These are phyloP conservation scores for Myrica gale DNA, from an alignment of 306 rosid species.

Conservation along the genomic window DNA sequence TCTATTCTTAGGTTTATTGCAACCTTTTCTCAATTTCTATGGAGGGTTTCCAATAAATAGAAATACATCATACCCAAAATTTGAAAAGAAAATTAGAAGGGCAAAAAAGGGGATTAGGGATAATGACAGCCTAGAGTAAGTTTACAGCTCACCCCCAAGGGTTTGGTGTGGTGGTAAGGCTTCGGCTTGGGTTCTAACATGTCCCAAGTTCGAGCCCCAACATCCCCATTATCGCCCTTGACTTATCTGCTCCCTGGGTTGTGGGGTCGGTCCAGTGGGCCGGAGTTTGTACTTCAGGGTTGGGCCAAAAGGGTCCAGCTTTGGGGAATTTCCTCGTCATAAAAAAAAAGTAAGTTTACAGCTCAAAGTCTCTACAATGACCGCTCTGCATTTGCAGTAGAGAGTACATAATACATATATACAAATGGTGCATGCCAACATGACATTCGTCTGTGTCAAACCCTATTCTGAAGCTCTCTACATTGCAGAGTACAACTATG, in stretches of 20 bases:
- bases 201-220: no score
- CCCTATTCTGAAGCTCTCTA: slow-evolving; percentile 28
- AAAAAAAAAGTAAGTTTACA: slow-evolving; percentile 25
- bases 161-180: no score
- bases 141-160: slow-evolving; percentile 4
- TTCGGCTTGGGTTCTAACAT: no score
- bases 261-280: no score
- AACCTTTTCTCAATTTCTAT: slow-evolving; percentile 22
- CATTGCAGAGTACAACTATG: slow-evolving; percentile 28
- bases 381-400: slow-evolving; percentile 71
- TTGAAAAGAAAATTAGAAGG: slow-evolving; percentile 12
- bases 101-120: slow-evolving; percentile 28
- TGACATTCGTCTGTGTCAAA: slow-evolving; percentile 27
- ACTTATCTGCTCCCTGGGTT: no score
- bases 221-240: no score
- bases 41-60: slow-evolving; percentile 40
- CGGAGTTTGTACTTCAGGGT: no score
- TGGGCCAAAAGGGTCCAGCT: no score
- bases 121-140: slow-evolving; percentile 56
- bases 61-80: slow-evolving; percentile 28
- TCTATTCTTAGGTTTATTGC: no score
- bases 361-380: slow-evolving; percentile 62
- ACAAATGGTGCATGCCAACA: slow-evolving; percentile 54
- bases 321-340: no score
- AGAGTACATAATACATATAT: slow-evolving; percentile 60